Evolutionary conservation across 108 stramenopile species (phyloP).

Genomic region (Pseudonitzschia delicatissima): DNA sequence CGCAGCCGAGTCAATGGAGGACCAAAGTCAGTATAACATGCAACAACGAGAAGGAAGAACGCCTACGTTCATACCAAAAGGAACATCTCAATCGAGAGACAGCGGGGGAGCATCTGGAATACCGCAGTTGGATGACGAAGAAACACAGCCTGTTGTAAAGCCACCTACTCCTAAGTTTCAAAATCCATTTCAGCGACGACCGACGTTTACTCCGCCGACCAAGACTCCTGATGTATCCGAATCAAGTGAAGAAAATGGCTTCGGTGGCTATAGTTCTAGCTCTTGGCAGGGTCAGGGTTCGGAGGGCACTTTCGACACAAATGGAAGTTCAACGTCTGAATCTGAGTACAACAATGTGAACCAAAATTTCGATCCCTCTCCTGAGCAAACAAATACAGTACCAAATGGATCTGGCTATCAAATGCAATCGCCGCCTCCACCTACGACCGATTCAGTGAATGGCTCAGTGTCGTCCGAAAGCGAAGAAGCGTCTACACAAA

Average conservation of each 20-base stretch:
- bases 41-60: background rate
- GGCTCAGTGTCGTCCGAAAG: background rate
- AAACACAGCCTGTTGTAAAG: background rate
- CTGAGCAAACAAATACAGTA: background rate
- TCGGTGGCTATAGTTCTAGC: background rate
- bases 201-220: background rate
- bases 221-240: background rate
- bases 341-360: background rate
- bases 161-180: background rate
- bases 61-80: conserved; percentile 9
- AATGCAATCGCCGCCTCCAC: too few species aligned
- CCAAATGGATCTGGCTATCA: background rate
- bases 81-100: conserved; percentile 4
- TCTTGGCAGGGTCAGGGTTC: conserved; percentile 2
- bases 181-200: conserved; percentile 9
- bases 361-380: background rate
- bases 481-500: background rate
- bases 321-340: background rate
- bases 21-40: background rate
- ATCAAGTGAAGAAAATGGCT: background rate
- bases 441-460: too few species aligned
- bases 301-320: background rate
- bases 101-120: background rate
- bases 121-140: background rate
- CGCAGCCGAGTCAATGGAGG: background rate